Evolutionary conservation across 139 green algal genomes (phyloP).

Genomic region (Ettlia oleoabundans): DNA sequence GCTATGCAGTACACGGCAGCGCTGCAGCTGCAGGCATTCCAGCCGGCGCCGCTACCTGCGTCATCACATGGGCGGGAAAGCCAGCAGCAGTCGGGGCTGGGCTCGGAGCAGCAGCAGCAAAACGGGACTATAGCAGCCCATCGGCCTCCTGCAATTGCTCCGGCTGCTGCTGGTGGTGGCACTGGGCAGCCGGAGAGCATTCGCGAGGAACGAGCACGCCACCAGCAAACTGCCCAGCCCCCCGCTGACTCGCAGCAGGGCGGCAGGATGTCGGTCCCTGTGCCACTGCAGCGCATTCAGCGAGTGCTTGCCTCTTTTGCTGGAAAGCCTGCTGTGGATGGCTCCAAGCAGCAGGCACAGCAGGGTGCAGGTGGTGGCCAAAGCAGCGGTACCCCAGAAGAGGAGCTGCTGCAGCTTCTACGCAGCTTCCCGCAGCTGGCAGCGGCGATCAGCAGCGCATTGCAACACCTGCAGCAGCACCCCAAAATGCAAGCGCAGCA

Average conservation of each 20-base stretch:
- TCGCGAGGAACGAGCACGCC: no score
- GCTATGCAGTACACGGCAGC: constrained; percentile 37
- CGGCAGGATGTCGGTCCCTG: no score
- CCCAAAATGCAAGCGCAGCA: no score
- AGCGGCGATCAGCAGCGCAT: not conserved
- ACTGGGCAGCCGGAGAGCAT: no score
- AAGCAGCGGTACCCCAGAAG: not conserved
- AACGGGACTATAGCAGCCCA: no score
- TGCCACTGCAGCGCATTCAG: not conserved
- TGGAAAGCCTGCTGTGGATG: no score
- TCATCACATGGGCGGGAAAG: not conserved
- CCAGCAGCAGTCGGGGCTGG: not conserved
- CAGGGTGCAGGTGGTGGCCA: not conserved
- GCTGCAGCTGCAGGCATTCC: constrained; percentile 52
- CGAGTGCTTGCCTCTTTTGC: not conserved
- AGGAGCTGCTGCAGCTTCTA: constrained; percentile 27
- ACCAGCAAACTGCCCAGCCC: not conserved
- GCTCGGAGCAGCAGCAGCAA: not conserved
- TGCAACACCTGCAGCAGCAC: not conserved
- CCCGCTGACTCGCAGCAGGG: not conserved
- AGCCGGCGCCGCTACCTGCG: constrained; percentile 6
- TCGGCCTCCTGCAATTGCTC: no score
- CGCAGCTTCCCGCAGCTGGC: constrained; percentile 15
- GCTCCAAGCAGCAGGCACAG: no score
- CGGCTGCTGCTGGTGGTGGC: no score